Base-by-base conservation (phyloP, 1,284 basidiomycete genomes). In the Megacollybia platyphylla region DNA sequence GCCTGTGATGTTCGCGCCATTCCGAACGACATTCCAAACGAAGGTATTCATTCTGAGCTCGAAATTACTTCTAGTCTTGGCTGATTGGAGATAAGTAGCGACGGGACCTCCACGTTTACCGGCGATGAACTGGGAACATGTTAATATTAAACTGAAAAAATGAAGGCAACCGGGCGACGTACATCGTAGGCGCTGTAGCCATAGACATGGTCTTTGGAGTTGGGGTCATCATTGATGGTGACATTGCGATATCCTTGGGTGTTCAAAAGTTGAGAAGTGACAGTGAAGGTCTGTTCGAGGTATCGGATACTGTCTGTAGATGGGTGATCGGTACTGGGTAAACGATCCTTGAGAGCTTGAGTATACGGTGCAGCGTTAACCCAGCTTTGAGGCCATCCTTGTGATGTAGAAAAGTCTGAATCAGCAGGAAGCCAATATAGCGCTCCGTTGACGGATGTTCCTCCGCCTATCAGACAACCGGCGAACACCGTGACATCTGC, bases 391-490 rank as follows among this genome's bases (percentile, higher is more conserved):
- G 77, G 77, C 72, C 73, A 80, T 24, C 76, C 76, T 32, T 62
- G 59, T 3, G 49, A 49, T 1, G 65, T 57, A 4, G 68, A 62
- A 57, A 79, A 81, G 50, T 81, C 77, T 7, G 56, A 51, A 46
- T 64, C 58, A 7, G 65, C 58, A 1, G 76, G 74, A 39, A 65
- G 59, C 73, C 73, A 79, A 56, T 76, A 79, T 1, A 80, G 64
- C 74, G 69, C 72, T 56, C 75, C 77, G 55, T 81, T 79, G 51
- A 81, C 64, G 1, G 76, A 66, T 5, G 72, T 73, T 39, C 76
- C 77, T 32, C 77, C 77, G 44, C 77, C 77, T 24, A 79, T 51
- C 13, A 79, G 54, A 54, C 77, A 81, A 10, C 76, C 77, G 26
- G 77, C 77, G 53, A 78, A 79, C 24, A 71, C 66, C 18, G 61